Evolutionary conservation across 805 yeast genomes (phyloP), one percentile per base, ranked within the genome.

Genomic region (Ascoidea tarda): DNA sequence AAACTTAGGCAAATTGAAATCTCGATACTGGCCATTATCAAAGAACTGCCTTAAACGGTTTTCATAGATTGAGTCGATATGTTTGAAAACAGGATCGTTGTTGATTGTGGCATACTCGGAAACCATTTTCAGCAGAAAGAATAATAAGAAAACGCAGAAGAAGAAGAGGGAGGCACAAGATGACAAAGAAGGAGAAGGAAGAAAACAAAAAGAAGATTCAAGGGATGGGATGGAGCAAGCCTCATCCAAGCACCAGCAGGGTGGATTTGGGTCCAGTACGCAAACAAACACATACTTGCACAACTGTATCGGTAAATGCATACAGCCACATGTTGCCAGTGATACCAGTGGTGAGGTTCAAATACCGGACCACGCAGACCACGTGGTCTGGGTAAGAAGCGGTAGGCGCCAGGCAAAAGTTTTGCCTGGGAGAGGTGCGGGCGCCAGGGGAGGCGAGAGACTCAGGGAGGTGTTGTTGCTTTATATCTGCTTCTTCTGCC

Each of bases 1-100:
- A 63, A 86, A 88, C 59, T 82, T 82, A 10, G 97, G 95, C 45
- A 91, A 70, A 65, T 87, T 88, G 59, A 89, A 69, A 50, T 75
- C 70, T 46, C 67, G 64, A 69, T 84, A 91, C 57, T 81, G 81
- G 33, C 98, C 97, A 16, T 61, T 60, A 59, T 79, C 83, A 48
- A 78, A 78, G 71, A 88, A 88, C 59, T 84, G 95, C 48, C 88
- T 74, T 55, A 89, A 69, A 49, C 96, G 73, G 60, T 78, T 75
- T 57, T 79, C 83, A 62, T 82, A 88, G 53, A 88, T 75, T 46
- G 77, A 73, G 62, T 86, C 89, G 48, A 87, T 78, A 57, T 89
- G 88, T 62, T 85, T 84, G 59, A 86, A 82, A 47, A 76, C 79
- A 3, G 96, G 95, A 28, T 64, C 66, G 48, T 66, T 64, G 63